A percentile compares a stretch with the other conserved stretches of the same genome.
These are phyloP conservation scores for Emericellopsis atlantica DNA, from an alignment of 2,329 filamentous ascomycete species.

Conservation along the genomic window DNA sequence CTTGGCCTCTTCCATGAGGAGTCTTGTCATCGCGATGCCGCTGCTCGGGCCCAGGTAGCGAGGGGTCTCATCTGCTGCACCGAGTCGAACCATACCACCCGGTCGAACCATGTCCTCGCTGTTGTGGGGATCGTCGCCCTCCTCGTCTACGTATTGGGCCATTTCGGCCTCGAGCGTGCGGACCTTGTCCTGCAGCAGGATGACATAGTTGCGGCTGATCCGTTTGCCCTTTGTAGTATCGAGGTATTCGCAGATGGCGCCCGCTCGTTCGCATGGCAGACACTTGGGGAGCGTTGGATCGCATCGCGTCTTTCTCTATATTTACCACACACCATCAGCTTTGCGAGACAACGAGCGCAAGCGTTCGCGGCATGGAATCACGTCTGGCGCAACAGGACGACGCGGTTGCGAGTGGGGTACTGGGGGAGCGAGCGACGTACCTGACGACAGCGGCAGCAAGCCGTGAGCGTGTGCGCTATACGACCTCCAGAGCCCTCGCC, in stretches of 20 bases:
- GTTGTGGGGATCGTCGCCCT: constrained; percentile 55
- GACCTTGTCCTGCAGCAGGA: constrained; percentile 80
- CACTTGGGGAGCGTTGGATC: constrained; percentile 87
- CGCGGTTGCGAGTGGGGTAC: neutral
- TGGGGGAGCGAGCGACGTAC: constrained; percentile 28
- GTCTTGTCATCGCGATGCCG: constrained; percentile 85
- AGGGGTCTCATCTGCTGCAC: constrained; percentile 72
- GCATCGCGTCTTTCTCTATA: constrained; percentile 86
- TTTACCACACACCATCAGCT: no score
- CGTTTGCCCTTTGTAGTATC: constrained; percentile 78
- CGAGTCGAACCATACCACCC: constrained; percentile 72
- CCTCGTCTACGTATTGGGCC: constrained; percentile 64
- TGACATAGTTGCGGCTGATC: constrained; percentile 84
- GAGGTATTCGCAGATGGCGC: constrained; percentile 88
- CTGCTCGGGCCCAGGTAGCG: constrained; percentile 90
- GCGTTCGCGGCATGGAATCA: neutral
- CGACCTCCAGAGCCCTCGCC: constrained; percentile 40
- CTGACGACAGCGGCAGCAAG: constrained; percentile 69
- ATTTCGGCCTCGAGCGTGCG: constrained; percentile 73
- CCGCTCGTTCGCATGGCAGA: constrained; percentile 82
- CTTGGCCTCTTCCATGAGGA: constrained; percentile 95
- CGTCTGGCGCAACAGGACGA: neutral
- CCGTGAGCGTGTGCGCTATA: constrained; percentile 68
- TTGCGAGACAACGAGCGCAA: constrained; percentile 1
- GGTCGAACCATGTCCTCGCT: constrained; percentile 79